Percentiles rank a stretch among this genome's conserved stretches.
These are phyloP conservation scores for Phytophthora pinifolia DNA, from an alignment of 352 stramenopile genomes.

Conservation along the genomic window DNA sequence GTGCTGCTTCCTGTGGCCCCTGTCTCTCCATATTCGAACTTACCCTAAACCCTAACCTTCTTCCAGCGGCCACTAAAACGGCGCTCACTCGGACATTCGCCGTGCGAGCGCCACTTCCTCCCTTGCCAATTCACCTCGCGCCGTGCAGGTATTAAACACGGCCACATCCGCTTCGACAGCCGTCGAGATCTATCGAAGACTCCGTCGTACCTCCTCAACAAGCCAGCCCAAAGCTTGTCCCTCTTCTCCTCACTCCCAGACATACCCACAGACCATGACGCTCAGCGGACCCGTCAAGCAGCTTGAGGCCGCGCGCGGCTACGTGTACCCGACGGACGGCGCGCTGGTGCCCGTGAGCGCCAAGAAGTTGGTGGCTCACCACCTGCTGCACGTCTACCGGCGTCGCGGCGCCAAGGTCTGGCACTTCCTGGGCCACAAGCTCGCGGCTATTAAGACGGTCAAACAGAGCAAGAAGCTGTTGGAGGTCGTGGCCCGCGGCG, in stretches of 20 bases:
- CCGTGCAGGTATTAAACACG: too few relatives aligned
- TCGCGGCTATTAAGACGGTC: slow-evolving; percentile 67
- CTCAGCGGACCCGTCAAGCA: slow-evolving; percentile 49
- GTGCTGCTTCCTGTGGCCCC: too few relatives aligned
- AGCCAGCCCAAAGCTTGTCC: slow-evolving; percentile 21
- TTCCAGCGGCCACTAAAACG: too few relatives aligned
- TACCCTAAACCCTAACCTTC: too few relatives aligned
- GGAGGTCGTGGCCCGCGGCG: slow-evolving; percentile 57
- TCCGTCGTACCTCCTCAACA: slow-evolving; percentile 7
- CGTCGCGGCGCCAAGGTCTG: slow-evolving; percentile 53
- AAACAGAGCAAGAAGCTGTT: slow-evolving; percentile 68
- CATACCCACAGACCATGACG: slow-evolving; percentile 32
- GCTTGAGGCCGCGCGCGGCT: slow-evolving; percentile 39
- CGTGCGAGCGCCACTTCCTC: background rate
- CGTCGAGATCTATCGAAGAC: slow-evolving; percentile 21
- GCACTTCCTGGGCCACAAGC: slow-evolving; percentile 75
- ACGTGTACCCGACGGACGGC: slow-evolving; percentile 38
- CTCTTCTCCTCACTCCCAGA: slow-evolving; percentile 1
- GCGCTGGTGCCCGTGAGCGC: slow-evolving; percentile 55
- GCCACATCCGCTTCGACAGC: background rate
- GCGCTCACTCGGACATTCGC: too few relatives aligned
- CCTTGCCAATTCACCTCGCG: background rate
- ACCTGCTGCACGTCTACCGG: slow-evolving; percentile 32
- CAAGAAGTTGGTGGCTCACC: slow-evolving; percentile 37
- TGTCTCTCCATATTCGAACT: too few relatives aligned